Evolutionary conservation across 2,329 filamentous ascomycete genomes (phyloP).

Genomic region (Beauveria bassiana): DNA sequence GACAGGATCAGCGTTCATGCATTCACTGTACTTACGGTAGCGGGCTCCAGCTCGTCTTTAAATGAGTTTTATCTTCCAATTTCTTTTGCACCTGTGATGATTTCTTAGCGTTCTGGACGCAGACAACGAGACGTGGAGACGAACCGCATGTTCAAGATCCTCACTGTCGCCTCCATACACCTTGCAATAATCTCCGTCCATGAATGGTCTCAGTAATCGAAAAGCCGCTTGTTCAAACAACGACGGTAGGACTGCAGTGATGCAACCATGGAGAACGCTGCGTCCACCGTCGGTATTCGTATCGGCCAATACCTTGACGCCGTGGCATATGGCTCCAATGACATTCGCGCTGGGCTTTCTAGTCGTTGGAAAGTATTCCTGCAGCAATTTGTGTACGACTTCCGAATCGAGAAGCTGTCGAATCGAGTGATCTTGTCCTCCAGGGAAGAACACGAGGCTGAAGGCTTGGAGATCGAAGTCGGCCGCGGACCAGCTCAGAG

Average conservation of each 20-base stretch:
- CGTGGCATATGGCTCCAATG: conserved; percentile 44
- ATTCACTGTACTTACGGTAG: no score
- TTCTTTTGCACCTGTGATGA: no score
- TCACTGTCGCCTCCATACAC: conserved; percentile 44
- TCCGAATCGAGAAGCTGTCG: conserved; percentile 43
- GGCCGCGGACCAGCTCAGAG: conserved; percentile 36
- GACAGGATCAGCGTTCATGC: no score
- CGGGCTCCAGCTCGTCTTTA: no score
- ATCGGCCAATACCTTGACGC: conserved; percentile 41
- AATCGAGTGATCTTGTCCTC: conserved; percentile 45
- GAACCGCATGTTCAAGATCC: conserved; percentile 31
- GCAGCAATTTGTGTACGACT: conserved; percentile 35
- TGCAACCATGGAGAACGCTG: conserved; percentile 36
- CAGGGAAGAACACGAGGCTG: conserved; percentile 42
- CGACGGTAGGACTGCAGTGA: conserved; percentile 40
- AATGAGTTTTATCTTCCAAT: no score
- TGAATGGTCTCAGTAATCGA: conserved; percentile 38
- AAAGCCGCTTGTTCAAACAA: conserved; percentile 42
- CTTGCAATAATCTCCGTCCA: conserved; percentile 47
- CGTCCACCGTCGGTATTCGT: conserved; percentile 26
- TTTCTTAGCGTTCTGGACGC: no score
- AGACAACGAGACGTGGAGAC: no score
- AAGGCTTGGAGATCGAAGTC: conserved; percentile 37
- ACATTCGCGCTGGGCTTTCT: conserved; percentile 32
- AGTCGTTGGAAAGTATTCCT: conserved; percentile 40